Conservation (phyloP, 2,329 filamentous ascomycete species). For the Talaromyces albobiverticillius region DNA sequence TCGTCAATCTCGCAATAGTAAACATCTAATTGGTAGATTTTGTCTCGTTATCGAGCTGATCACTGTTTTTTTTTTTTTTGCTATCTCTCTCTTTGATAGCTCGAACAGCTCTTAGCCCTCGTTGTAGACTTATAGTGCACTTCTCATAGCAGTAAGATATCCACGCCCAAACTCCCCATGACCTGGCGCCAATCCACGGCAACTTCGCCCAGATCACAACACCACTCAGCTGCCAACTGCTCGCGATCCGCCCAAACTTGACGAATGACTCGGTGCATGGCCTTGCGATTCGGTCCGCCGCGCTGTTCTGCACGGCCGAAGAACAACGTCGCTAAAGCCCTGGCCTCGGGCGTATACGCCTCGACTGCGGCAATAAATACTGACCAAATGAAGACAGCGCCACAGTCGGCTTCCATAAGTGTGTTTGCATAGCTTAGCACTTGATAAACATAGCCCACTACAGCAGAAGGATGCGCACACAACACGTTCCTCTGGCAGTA, state of each 20-base stretch:
- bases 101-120: too few relatives aligned
- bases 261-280: neutral
- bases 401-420: neutral
- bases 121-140: too few relatives aligned
- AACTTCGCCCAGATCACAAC: neutral
- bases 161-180: neutral
- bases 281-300: neutral
- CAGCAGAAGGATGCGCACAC: neutral
- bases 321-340: neutral
- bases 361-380: neutral
- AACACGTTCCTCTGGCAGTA: neutral
- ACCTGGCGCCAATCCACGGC: neutral
- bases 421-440: neutral
- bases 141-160: neutral
- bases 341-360: neutral
- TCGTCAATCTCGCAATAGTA: too few relatives aligned
- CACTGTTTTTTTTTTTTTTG: too few relatives aligned
- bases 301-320: neutral
- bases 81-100: too few relatives aligned
- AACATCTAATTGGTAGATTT: too few relatives aligned
- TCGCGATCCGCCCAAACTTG: neutral
- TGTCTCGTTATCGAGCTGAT: too few relatives aligned
- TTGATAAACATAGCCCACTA: neutral
- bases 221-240: neutral
- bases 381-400: neutral